Evolutionary conservation across 768 basidiomycete genomes (phyloP).

Genomic region (Hericium erinaceus): DNA sequence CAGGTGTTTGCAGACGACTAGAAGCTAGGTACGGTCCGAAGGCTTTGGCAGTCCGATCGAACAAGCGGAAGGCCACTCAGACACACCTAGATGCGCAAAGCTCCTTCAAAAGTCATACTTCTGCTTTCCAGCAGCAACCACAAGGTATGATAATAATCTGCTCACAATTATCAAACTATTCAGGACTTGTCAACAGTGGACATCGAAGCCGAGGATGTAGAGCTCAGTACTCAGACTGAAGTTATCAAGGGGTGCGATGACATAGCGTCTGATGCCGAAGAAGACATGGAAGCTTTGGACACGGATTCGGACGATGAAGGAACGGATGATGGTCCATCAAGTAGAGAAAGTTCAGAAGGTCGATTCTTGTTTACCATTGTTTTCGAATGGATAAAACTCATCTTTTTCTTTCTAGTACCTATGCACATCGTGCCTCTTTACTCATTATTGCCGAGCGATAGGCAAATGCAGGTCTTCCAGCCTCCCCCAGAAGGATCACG

Average conservation of each 20-base stretch:
- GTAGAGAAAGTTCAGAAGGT: constrained; percentile 57
- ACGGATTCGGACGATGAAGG: constrained; percentile 55
- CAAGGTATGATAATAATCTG: constrained; percentile 31
- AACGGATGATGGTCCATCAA: constrained; percentile 27
- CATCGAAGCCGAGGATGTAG: constrained; percentile 75
- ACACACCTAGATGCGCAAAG: constrained; percentile 3
- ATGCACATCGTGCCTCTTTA: constrained; percentile 95
- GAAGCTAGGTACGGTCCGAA: constrained; percentile 68
- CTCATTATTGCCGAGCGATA: constrained; percentile 84
- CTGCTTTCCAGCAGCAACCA: constrained; percentile 22
- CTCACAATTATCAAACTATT: not conserved
- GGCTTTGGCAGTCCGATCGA: constrained; percentile 46
- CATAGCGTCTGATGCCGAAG: constrained; percentile 30
- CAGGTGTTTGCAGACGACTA: constrained; percentile 71
- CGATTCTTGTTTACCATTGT: constrained; percentile 11
- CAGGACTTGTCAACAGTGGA: constrained; percentile 26
- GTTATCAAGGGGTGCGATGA: no score
- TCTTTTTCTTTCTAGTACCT: constrained; percentile 43
- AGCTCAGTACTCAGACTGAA: constrained; percentile 39
- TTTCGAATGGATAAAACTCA: constrained; percentile 1
- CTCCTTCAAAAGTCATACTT: constrained; percentile 3
- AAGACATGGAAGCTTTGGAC: constrained; percentile 68
- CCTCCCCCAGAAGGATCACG: constrained; percentile 73
- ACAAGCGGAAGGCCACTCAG: constrained; percentile 19
- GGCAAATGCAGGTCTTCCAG: constrained; percentile 90